A percentile compares a stretch with the other conserved stretches of the same genome.
Evolutionary conservation across 179 eudicot genomes (phyloP).

Genomic region (Patellifolia procumbens): DNA sequence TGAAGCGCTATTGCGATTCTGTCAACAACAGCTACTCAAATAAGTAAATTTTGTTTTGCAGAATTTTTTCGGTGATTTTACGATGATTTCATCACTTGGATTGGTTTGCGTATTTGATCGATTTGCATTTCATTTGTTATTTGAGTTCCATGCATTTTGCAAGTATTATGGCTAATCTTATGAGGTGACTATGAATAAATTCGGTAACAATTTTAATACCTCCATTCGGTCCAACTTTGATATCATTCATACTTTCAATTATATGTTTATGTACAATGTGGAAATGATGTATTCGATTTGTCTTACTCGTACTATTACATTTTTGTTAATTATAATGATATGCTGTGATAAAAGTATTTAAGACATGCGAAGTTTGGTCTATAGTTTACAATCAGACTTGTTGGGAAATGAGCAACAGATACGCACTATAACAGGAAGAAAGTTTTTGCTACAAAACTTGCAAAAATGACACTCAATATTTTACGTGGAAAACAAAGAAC

Average conservation of each 20-base stretch:
- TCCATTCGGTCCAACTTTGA: background rate
- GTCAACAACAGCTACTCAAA: slow-evolving; percentile 46
- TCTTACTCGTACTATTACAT: background rate
- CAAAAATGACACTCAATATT: too few species aligned
- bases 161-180: too few species aligned
- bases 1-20: slow-evolving; percentile 79
- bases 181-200: background rate
- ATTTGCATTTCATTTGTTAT: background rate
- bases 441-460: too few species aligned
- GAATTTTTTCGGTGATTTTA: background rate
- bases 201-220: background rate
- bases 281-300: background rate
- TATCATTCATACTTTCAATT: background rate
- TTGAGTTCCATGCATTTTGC: background rate
- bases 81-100: background rate
- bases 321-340: background rate
- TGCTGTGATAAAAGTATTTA: background rate
- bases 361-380: background rate
- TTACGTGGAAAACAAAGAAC: too few species aligned
- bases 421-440: too few species aligned
- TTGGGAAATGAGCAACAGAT: too few species aligned
- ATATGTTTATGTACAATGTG: background rate
- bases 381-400: too few species aligned
- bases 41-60: slow-evolving; percentile 32
- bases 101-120: background rate